These are phyloP conservation scores for Alternaria brassicae DNA, from an alignment of 2,329 filamentous ascomycete species.

Conservation along the genomic window DNA sequence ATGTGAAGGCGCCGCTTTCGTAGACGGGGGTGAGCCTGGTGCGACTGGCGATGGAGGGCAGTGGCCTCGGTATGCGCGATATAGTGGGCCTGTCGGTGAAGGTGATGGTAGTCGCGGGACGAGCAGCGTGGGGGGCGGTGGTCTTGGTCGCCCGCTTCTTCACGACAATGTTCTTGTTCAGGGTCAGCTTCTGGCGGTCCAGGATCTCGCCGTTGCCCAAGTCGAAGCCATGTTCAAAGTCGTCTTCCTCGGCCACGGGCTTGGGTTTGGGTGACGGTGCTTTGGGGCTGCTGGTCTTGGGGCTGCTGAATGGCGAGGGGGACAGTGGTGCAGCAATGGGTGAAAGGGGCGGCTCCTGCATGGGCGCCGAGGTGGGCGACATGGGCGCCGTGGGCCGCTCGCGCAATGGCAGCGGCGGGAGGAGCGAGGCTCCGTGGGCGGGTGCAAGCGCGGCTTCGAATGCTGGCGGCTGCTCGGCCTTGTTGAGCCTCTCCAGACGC, in stretches of 20 bases:
- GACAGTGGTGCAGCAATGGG: slow-evolving; percentile 23
- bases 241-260: slow-evolving; percentile 61
- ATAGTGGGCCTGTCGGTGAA: slow-evolving; percentile 76
- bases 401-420: slow-evolving; percentile 29
- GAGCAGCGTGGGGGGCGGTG: slow-evolving; percentile 71
- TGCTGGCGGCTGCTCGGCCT: slow-evolving; percentile 46
- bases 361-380: slow-evolving; percentile 16
- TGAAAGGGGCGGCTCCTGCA: slow-evolving; percentile 21
- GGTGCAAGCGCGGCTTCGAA: slow-evolving; percentile 26
- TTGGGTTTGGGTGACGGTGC: slow-evolving; percentile 26
- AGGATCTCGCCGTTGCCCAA: slow-evolving; percentile 85
- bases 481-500: slow-evolving; percentile 75
- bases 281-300: slow-evolving; percentile 26
- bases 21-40: slow-evolving; percentile 86
- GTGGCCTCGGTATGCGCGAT: slow-evolving; percentile 82
- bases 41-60: slow-evolving; percentile 58
- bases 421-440: slow-evolving; percentile 24
- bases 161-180: slow-evolving; percentile 91
- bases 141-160: slow-evolving; percentile 67
- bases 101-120: slow-evolving; percentile 81
- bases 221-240: slow-evolving; percentile 86
- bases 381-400: slow-evolving; percentile 39
- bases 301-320: slow-evolving; percentile 31
- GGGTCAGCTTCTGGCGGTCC: slow-evolving; percentile 77
- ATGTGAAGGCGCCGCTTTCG: slow-evolving; percentile 79